Evolutionary conservation across 257 asterid species (phyloP).

Genomic region (Rubia yunnanensis): DNA sequence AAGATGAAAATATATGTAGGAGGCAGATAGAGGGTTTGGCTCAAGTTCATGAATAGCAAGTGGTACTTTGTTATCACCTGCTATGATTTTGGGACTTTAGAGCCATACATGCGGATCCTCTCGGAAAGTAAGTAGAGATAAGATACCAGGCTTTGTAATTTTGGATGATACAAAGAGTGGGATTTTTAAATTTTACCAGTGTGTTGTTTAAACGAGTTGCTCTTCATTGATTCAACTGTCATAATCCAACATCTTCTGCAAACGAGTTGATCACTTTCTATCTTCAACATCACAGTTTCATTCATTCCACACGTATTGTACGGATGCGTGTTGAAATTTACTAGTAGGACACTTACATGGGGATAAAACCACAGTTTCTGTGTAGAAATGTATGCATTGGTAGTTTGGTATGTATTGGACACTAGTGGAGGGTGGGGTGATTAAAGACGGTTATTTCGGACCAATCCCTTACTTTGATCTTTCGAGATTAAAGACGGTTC

Average conservation of each 20-base stretch:
- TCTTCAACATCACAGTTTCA: background rate
- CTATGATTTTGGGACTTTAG: conserved; percentile 74
- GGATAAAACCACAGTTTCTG: too few species aligned
- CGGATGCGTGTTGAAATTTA: too few species aligned
- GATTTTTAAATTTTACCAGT: conserved; percentile 10
- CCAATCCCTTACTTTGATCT: too few species aligned
- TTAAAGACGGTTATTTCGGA: too few species aligned
- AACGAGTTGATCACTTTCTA: background rate
- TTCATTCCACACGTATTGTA: too few species aligned
- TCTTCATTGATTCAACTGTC: background rate
- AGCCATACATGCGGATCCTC: conserved; percentile 23
- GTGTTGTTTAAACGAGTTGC: background rate
- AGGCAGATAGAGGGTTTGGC: conserved; percentile 20
- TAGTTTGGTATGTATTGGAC: too few species aligned
- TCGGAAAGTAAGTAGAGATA: conserved; percentile 22
- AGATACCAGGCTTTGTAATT: conserved; percentile 43
- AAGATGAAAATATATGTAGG: background rate
- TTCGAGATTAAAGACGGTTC: too few species aligned
- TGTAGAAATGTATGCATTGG: too few species aligned
- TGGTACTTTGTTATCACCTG: conserved; percentile 16
- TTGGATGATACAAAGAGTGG: conserved; percentile 31
- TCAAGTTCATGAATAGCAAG: conserved; percentile 50
- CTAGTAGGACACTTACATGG: too few species aligned
- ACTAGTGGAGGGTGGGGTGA: too few species aligned
- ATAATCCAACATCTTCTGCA: background rate